These are phyloP conservation scores for Ramaria rubella DNA, from an alignment of 768 basidiomycete species.

Conservation along the genomic window DNA sequence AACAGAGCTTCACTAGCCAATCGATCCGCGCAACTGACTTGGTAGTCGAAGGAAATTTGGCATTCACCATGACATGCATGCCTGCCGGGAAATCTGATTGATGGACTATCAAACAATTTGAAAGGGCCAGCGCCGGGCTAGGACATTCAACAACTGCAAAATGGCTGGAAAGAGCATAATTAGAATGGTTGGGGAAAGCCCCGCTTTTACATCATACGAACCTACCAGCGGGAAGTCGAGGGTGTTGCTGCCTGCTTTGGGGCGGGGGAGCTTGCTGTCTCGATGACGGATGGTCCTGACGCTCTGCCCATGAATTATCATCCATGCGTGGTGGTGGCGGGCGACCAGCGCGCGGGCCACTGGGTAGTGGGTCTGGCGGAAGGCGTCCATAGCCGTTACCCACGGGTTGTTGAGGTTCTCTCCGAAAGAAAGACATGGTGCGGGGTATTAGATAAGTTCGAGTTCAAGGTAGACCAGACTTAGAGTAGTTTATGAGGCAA, in stretches of 20 bases:
- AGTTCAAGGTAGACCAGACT: background rate
- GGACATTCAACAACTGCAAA: constrained; percentile 57
- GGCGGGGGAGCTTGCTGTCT: background rate
- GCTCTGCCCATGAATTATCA: background rate
- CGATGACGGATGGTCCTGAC: background rate
- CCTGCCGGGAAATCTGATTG: constrained; percentile 67
- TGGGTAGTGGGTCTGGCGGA: background rate
- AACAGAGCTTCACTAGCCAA: background rate
- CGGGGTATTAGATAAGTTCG: background rate
- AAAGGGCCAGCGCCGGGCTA: constrained; percentile 61
- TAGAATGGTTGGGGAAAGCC: background rate
- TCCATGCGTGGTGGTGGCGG: constrained; percentile 1
- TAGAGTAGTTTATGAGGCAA: background rate
- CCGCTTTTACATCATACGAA: background rate
- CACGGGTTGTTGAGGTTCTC: background rate
- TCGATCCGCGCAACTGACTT: constrained; percentile 39
- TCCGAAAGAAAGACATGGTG: constrained; percentile 7
- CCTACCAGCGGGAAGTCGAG: too few species aligned
- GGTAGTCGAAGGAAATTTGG: constrained; percentile 62
- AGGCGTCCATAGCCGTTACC: background rate
- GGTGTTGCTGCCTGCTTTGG: background rate
- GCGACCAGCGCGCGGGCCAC: background rate
- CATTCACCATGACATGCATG: constrained; percentile 72
- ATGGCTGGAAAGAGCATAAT: constrained; percentile 23
- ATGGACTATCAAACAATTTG: constrained; percentile 77